Base-by-base conservation (phyloP, 768 basidiomycete species). In the Panaeolus cyanescens region DNA sequence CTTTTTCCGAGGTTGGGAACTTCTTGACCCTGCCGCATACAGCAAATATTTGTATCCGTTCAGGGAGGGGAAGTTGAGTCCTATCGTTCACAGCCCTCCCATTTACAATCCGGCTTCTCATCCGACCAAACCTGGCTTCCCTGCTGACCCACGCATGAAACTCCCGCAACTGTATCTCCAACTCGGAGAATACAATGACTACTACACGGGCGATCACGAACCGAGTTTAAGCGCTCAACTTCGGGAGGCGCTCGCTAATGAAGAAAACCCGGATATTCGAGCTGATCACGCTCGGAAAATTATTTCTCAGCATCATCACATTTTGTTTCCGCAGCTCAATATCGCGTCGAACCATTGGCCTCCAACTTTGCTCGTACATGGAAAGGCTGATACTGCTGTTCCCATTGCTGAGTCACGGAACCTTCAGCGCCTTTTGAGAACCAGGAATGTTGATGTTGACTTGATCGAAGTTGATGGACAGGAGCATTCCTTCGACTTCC, bases 111-210 rank as follows among this genome's bases (percentile, higher is more conserved):
- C 81, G 0, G 59, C 70, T 6, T 75, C 76, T 20, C 77, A 83
- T 64, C 76, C 81, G 0, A 60, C 69, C 5, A 75, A 75, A 19
- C 86, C 87, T 0, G 85, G 86, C 13, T 85, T 80, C 64, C 87
- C 88, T 4, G 82, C 85, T 1, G 86, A 87, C 65, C 83, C 84
- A 4, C 83, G 88, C 40, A 86, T 85, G 86, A 74, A 81, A 17
- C 74, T 90, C 40, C 70, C 78, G 13, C 79, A 85, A 4, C 72
- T 89, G 9, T 88, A 85, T 61, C 72, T 87, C 20, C 89, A 91
- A 68, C 74, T 83, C 17, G 89, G 87, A 17, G 68, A 67, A 2
- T 83, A 75, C 45, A 65, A 89, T 1, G 88, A 90, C 70, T 88
- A 88, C 64, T 84, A 80, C 65, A 85, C 86, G 0, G 81, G 79